phyloP scores from a whole-genome alignment of 352 stramenopile species.

The Phytopythium montanum region DNA sequence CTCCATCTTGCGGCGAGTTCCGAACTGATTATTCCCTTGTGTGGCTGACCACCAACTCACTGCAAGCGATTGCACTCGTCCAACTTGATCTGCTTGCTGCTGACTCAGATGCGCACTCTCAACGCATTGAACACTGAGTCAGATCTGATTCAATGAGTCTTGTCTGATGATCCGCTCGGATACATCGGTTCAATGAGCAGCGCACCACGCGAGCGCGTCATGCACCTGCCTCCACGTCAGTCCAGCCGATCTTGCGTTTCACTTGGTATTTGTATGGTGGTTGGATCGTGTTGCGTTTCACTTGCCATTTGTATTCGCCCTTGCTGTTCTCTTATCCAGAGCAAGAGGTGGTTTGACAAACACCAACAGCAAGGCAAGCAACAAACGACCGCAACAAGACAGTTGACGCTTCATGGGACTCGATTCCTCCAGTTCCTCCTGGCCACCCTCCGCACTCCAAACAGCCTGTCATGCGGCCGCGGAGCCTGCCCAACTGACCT shows the following conservation, averaged over 20 bases:
- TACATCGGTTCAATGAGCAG: conserved; percentile 7
- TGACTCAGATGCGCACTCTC: no score
- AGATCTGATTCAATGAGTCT: no score
- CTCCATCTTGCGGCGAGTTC: no score
- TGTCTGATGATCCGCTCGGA: no score
- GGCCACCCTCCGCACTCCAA: not conserved
- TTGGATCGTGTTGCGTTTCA: no score
- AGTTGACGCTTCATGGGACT: not conserved
- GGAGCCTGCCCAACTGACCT: conserved; percentile 19
- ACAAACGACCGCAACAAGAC: not conserved
- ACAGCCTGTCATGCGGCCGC: not conserved
- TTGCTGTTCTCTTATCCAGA: not conserved
- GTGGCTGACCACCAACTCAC: no score
- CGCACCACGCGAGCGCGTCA: conserved; percentile 23
- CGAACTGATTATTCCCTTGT: no score
- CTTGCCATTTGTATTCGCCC: not conserved
- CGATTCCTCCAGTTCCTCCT: not conserved
- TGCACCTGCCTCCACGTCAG: conserved; percentile 1
- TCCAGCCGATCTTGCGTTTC: conserved; percentile 5
- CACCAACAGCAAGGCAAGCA: no score
- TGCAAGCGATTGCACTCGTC: no score
- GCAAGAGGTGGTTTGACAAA: not conserved
- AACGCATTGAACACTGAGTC: no score
- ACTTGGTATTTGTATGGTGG: conserved; percentile 4
- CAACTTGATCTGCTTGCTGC: no score